phyloP scores from a whole-genome alignment of 352 stramenopile species.

The Pythium scleroteichum region DNA sequence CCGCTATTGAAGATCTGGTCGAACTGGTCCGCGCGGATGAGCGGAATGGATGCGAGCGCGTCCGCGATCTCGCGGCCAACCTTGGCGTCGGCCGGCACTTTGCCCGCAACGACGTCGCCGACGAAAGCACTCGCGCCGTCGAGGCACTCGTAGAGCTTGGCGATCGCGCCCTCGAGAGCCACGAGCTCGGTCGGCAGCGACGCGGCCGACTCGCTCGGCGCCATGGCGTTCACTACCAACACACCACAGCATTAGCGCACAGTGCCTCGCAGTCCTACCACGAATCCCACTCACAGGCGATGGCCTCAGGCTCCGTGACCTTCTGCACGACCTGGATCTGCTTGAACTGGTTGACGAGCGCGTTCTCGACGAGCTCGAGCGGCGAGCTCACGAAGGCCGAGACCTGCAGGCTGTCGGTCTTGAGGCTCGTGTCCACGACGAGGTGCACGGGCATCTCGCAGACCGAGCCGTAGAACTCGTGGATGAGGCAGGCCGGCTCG shows the following conservation, averaged over 20 bases:
- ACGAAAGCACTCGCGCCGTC: slow-evolving; percentile 90
- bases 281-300: slow-evolving; percentile 78
- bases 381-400: slow-evolving; percentile 91
- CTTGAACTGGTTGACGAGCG: slow-evolving; percentile 93
- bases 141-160: slow-evolving; percentile 91
- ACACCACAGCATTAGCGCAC: background rate
- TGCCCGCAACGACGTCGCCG: slow-evolving; percentile 87
- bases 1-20: slow-evolving; percentile 97
- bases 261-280: background rate
- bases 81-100: slow-evolving; percentile 77
- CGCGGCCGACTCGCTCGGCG: slow-evolving; percentile 34
- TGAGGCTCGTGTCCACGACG: slow-evolving; percentile 93
- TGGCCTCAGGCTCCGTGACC: slow-evolving; percentile 91
- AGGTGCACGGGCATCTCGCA: slow-evolving; percentile 93
- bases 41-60: slow-evolving; percentile 91
- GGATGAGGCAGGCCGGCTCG: slow-evolving; percentile 96
- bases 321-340: slow-evolving; percentile 93
- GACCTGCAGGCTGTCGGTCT: slow-evolving; percentile 80
- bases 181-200: slow-evolving; percentile 76
- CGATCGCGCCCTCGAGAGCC: slow-evolving; percentile 79
- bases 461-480: slow-evolving; percentile 97
- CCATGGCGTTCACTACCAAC: slow-evolving; percentile 70
- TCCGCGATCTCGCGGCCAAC: slow-evolving; percentile 94
- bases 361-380: slow-evolving; percentile 87
- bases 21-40: slow-evolving; percentile 94